Base-by-base conservation (phyloP, 2,329 filamentous ascomycete genomes). In the Phyllosticta citrichinensis region DNA sequence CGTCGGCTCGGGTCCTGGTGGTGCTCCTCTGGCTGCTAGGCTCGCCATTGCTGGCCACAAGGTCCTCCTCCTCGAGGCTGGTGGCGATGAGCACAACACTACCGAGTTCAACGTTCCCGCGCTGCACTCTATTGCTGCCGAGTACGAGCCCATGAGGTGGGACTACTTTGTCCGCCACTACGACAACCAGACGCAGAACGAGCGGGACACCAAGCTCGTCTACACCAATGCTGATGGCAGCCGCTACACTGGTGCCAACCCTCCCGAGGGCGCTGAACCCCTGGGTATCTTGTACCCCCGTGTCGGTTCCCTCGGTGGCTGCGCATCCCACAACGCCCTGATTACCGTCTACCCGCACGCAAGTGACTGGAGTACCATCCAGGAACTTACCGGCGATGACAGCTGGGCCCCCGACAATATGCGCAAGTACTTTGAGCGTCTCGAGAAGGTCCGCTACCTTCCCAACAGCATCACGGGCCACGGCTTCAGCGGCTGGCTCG, bases 131-230 rank as follows among this genome's bases (percentile, higher is more conserved):
- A 75, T 77, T 20, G 77, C 80, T 1, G 83, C 81, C 11, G 81
- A 86, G 66, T 80, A 85, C 63, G 75, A 76, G 24, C 76, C 77
- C 19, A 76, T 84, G 65, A 73, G 77, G 54, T 87, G 84, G 84
- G 81, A 85, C 69, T 87, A 82, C 71, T 87, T 81, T 64, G 81
- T 85, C n/a, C 78, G 78, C 54, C 84, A 87, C 69, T 86, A 85
- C 66, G 74, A 76, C 9, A 78, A 86, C 63, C 72, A 81, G 53
- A 69, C 71, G 22, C 76, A 80, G 47, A 80, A 84, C 64, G 75
- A 78, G 22, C 74, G 76, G 57, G 83, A 87, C 68, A 80, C 74
- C 65, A 87, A 87, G 75, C 81, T 82, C 55, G 80, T 80, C 1
- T 87, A 84, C 67, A 68, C 77, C 9, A 81, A 80, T 0, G 74